phyloP scores from a whole-genome alignment of 2,329 filamentous ascomycete genomes.

The Xylaria digitata region DNA sequence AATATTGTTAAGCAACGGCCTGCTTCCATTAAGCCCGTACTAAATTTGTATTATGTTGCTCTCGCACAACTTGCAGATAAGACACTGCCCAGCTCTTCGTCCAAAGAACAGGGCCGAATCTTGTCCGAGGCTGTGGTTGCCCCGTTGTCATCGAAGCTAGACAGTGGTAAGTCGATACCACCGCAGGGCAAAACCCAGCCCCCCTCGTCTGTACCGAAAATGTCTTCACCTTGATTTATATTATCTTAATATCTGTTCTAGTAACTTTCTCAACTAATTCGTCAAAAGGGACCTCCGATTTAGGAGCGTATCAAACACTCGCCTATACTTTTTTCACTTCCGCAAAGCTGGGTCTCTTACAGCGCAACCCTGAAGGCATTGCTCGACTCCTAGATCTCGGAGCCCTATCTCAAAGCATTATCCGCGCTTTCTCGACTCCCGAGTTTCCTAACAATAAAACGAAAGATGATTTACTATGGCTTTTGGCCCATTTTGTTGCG shows the following conservation, averaged over 20 bases:
- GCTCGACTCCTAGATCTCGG: slow-evolving; percentile 54
- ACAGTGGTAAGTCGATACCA: slow-evolving; percentile 41
- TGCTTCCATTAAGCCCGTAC: slow-evolving; percentile 44
- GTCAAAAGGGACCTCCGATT: slow-evolving; percentile 24
- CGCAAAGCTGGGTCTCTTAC: slow-evolving; percentile 54
- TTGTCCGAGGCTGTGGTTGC: slow-evolving; percentile 43
- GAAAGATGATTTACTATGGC: slow-evolving; percentile 66
- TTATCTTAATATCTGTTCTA: background rate
- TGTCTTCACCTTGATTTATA: background rate
- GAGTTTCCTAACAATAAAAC: slow-evolving; percentile 44
- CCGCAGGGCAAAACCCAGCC: background rate
- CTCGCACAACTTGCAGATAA: slow-evolving; percentile 53
- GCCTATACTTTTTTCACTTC: slow-evolving; percentile 49
- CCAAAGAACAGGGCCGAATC: slow-evolving; percentile 34
- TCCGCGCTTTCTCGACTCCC: slow-evolving; percentile 49
- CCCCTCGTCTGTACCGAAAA: background rate
- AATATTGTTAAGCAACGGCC: slow-evolving; percentile 49
- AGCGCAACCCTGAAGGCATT: slow-evolving; percentile 54
- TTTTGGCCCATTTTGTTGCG: slow-evolving; percentile 74
- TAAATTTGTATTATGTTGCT: slow-evolving; percentile 55
- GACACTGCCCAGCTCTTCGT: slow-evolving; percentile 36
- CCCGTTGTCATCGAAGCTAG: slow-evolving; percentile 39
- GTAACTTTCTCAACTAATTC: slow-evolving; percentile 22
- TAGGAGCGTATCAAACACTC: slow-evolving; percentile 46
- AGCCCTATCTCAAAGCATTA: slow-evolving; percentile 57